Base-by-base conservation (phyloP, 768 basidiomycete genomes). In the Hericium rajendrae region DNA sequence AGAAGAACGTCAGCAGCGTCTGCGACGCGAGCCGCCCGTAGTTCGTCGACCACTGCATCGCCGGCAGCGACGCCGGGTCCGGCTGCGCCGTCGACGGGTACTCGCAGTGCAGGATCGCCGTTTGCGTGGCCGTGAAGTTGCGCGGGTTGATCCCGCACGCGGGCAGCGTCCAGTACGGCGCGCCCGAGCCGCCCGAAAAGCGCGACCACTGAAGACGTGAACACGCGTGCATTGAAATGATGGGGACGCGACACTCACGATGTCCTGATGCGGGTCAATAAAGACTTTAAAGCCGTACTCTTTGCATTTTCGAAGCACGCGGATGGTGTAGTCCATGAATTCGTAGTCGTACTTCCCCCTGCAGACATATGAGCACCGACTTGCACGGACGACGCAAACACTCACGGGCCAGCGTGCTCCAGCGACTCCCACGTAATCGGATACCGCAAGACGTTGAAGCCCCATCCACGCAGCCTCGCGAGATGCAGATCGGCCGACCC, bases 31-130 rank as follows among this genome's bases (percentile, higher is more conserved):
- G 84, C 16, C 88, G 90, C 43, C 88, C 84, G 67, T 97, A 97
- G 68, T 98, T 97, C 24, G 95, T 97, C 6, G 85, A 83, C 97
- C 97, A 99, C 59, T 93, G 82, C 97, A 99, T 99, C 51, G 88
- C 83, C 5, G 97, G 95, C 59, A 93, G 78, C 0, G 80, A 68
- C 2, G 81, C 76, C 0, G 95, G 94, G 62, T 87, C 77, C 4
- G 91, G 78, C 0, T 70, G 65, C 48, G 78, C 76, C 0, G 85
- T 71, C 6, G 75, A 65, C 0, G 91, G 86, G 70, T 91, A 98
- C 72, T 98, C 94, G 70, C 81, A 85, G 68, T 98, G 94, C 8
- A 99, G 64, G 54, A 94, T 82, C 38, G 93, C 86, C 8, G 91
- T 78, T 66, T 89, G 86, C 1, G 94, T 97, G 0, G 85, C 79